These are phyloP conservation scores for Ensete ventricosum DNA, from an alignment of 176 grass and related monocot species.

Conservation along the genomic window DNA sequence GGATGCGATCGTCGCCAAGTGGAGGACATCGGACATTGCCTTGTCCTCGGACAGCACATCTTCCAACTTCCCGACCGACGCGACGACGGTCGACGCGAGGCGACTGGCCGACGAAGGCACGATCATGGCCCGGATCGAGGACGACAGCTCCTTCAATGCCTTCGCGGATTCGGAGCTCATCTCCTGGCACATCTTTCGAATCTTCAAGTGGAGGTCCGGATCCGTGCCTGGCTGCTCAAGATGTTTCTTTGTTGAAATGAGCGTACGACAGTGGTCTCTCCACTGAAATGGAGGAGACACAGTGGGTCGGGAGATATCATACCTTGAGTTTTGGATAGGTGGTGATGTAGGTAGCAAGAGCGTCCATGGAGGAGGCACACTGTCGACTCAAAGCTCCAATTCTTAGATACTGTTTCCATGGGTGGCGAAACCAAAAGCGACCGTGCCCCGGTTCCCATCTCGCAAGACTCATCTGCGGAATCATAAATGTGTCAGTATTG, in stretches of 20 bases:
- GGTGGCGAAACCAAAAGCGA: constrained; percentile 61
- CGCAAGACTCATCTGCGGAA: constrained; percentile 61
- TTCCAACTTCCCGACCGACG: constrained; percentile 24
- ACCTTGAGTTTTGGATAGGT: constrained; percentile 43
- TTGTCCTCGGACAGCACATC: constrained; percentile 23
- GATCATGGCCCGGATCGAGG: constrained; percentile 43
- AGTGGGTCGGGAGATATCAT: background rate
- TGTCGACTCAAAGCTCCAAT: constrained; percentile 62
- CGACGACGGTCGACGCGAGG: constrained; percentile 34
- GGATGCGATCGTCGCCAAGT: constrained; percentile 46
- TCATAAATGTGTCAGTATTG: too few species aligned
- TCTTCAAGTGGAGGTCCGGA: constrained; percentile 30
- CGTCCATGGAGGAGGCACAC: constrained; percentile 75
- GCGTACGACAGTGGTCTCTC: too few species aligned
- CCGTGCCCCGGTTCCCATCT: constrained; percentile 86
- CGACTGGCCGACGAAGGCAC: constrained; percentile 24
- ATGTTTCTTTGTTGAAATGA: too few species aligned
- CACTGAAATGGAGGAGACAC: background rate
- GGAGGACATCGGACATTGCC: constrained; percentile 37
- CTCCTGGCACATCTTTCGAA: constrained; percentile 41
- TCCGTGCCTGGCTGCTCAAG: constrained; percentile 7
- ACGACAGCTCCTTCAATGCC: constrained; percentile 52
- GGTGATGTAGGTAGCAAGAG: constrained; percentile 51
- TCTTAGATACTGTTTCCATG: constrained; percentile 73
- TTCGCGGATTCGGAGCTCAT: constrained; percentile 71